Base-by-base conservation (phyloP, 1,139 yeast species). In the Diutina siamensis region DNA sequence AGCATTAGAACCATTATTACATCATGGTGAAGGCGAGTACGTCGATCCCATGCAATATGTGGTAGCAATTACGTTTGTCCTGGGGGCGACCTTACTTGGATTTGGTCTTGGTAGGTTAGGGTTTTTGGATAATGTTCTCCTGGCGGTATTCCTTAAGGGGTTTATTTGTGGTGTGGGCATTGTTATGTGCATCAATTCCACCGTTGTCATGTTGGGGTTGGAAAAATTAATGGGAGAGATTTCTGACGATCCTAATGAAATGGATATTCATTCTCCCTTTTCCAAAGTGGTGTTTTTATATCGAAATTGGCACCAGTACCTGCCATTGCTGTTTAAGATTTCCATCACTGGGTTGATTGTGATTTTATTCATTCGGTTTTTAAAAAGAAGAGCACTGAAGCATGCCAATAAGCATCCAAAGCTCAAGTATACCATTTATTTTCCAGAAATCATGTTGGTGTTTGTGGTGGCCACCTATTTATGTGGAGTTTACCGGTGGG, bases 161-260 rank as follows among this genome's bases (percentile, higher is more conserved):
- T 92, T 92, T 59, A 85, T 92, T 38, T 76, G 92, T 44, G 95
- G 95, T 0, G 94, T 92, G n/a, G 97, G 97, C 12, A 58, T 86
- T 17, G 89, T 89, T 9, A 89, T 92, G 92, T 70, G 87, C 18
- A 73, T 87, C 45, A 88, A 85, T 57, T 83, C 96, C 2, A 57
- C 76, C 20, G 77, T 88, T 17, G 76, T 82, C 4, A 84, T 83
- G 59, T 62, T 89, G 41, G 95, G 95, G 0, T 64, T 92, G 35
- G 65, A 61, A 47, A 68, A 67, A 3, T 52, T 67, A 32, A 58
- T 68, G 51, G 57, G 63, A 36, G 50, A 60, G 9, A 62, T 68
- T 12, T 53, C 62, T 3, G 57, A 59, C 33, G 68, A 67, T 47
- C 71, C 71, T 2, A 45, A 51, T 5, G 56, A 61, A 46, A 63